Base-by-base conservation (phyloP, 148 eudicot species). In the Nyssa sinensis region DNA sequence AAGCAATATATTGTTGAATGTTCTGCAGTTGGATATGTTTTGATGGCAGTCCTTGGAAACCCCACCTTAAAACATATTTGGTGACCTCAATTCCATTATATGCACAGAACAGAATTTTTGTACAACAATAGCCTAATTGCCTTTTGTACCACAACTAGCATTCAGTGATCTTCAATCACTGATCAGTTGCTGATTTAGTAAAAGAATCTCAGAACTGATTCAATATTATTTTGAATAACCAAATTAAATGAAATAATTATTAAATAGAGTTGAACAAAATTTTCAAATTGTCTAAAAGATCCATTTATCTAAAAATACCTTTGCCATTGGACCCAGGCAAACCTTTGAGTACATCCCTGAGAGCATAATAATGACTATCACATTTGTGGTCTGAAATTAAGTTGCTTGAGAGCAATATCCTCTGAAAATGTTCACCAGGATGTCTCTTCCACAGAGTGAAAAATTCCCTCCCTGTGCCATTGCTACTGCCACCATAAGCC, bases 281-380 rank as follows among this genome's bases (percentile, higher is more conserved):
- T 11, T 34, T 0, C 37, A 34, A 17, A 39, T 2, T 6, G 11
- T 2, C 21, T 35, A 19, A 1, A 61, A n/a, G n/a, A 17, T 21
- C 2, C 28, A 7, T 19, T 71, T 16, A 61, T 60, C 19, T 60
- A 14, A 62, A 73, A 30, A 73, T 63, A 64, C 47, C 53, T 79
- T 74, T 84, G 13, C 78, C 78, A 35, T 28, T 58, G 63, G 83
- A 39, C 19, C 78, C 80, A 49, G 96, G 88, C 81, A 90, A 74
- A 76, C 95, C 91, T 80, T 93, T 92, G 69, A 90, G 79, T 23
- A 87, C 95, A 76, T 93, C 95, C 80, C 95, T 86, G 44, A 92
- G 85, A 81, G 97, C 97, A 71, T 82, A 81, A 62, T 77, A 80
- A 57, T 92, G 94, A 83, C 88, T 92, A 60, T 92, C 94, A 59